These are phyloP conservation scores for Fusarium subglutinans DNA, from an alignment of 2,329 filamentous ascomycete genomes.

Conservation along the genomic window DNA sequence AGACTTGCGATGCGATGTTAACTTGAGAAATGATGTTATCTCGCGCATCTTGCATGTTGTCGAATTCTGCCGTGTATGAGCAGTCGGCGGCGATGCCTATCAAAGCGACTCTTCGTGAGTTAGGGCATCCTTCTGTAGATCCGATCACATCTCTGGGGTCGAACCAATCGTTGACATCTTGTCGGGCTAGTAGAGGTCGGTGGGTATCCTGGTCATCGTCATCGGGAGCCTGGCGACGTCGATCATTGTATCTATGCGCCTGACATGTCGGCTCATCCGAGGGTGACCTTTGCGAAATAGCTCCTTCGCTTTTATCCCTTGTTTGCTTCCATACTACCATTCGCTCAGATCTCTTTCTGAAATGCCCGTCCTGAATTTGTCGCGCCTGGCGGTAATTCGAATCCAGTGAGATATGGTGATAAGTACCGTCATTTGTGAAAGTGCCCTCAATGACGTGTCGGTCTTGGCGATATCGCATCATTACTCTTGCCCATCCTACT, in stretches of 20 bases:
- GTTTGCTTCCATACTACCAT: slow-evolving; percentile 32
- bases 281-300: not conserved
- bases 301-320: not conserved
- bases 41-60: slow-evolving; percentile 66
- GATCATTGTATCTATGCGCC: not conserved
- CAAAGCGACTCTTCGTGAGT: slow-evolving; percentile 81
- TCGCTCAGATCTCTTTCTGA: not conserved
- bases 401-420: slow-evolving; percentile 27
- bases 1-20: slow-evolving; percentile 84
- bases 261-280: slow-evolving; percentile 3
- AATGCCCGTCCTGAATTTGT: not conserved
- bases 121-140: slow-evolving; percentile 78
- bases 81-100: slow-evolving; percentile 94
- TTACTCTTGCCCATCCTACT: slow-evolving; percentile 27
- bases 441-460: slow-evolving; percentile 25
- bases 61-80: slow-evolving; percentile 77
- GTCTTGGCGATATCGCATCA: slow-evolving; percentile 7
- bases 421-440: slow-evolving; percentile 21
- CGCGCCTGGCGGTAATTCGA: slow-evolving; percentile 17
- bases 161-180: not conserved
- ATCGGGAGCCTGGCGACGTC: not conserved
- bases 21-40: slow-evolving; percentile 81
- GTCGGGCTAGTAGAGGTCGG: not conserved
- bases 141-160: slow-evolving; percentile 63
- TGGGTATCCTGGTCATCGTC: accelerated